These are phyloP conservation scores for Begonia fuchsioides DNA, from an alignment of 306 rosid genomes.

Conservation along the genomic window DNA sequence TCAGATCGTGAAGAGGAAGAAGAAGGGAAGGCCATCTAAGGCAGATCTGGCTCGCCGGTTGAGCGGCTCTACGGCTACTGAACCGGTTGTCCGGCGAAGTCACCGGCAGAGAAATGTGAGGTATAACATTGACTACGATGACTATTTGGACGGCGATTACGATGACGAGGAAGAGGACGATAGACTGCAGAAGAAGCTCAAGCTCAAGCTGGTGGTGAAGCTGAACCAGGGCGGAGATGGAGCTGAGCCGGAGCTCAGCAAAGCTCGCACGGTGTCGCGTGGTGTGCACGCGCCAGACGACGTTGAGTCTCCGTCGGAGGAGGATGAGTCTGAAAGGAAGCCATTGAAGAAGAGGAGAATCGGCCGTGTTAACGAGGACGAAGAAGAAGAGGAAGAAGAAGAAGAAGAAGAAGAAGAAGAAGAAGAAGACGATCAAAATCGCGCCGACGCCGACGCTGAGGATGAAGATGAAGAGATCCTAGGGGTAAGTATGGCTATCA, in stretches of 20 bases:
- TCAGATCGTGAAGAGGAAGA: constrained; percentile 99
- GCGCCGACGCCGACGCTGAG: constrained; percentile 14
- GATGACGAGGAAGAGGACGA: constrained; percentile 66
- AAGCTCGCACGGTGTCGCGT: constrained; percentile 29
- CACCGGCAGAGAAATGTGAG: constrained; percentile 77
- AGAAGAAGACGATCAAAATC: constrained; percentile 11
- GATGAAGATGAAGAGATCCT: constrained; percentile 28
- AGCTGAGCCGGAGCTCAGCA: constrained; percentile 7
- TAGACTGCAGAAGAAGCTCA: constrained; percentile 53
- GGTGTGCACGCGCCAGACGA: constrained; percentile 20
- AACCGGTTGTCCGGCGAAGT: constrained; percentile 60
- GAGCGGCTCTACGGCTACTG: constrained; percentile 28
- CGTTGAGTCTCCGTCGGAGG: constrained; percentile 8
- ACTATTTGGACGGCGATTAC: constrained; percentile 56
- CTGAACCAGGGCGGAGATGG: constrained; percentile 32
- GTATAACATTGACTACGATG: constrained; percentile 82
- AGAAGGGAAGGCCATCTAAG: constrained; percentile 95
- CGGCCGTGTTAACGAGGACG: constrained; percentile 17
- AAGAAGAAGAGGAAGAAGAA: constrained; percentile 22
- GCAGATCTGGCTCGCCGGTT: constrained; percentile 87
- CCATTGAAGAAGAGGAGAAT: constrained; percentile 35
- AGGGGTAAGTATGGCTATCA: constrained; percentile 38
- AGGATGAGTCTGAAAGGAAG: constrained; percentile 28
- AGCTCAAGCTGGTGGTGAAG: constrained; percentile 79
- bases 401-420: constrained; percentile 31